phyloP scores from a whole-genome alignment of 2,329 filamentous ascomycete species.

The Sodiomyces alkalinus region DNA sequence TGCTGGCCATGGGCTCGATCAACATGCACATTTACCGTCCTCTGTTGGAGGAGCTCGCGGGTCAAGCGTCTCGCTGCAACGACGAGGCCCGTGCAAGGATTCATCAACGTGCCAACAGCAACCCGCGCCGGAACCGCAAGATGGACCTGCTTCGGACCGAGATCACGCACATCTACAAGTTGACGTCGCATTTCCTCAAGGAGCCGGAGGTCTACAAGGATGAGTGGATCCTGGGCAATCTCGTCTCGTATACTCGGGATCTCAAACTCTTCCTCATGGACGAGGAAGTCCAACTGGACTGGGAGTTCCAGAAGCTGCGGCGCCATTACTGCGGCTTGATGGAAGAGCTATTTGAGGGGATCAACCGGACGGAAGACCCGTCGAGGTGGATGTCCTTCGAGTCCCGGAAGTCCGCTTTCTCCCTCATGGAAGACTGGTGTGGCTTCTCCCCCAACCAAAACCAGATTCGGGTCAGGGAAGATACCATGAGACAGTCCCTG shows the following conservation, averaged over 20 bases:
- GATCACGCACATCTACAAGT: constrained; percentile 88
- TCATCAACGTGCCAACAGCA: constrained; percentile 75
- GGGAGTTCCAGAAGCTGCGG: constrained; percentile 81
- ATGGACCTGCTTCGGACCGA: constrained; percentile 84
- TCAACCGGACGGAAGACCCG: constrained; percentile 71
- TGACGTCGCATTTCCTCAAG: constrained; percentile 80
- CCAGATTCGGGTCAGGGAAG: constrained; percentile 68
- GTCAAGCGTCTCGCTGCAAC: constrained; percentile 71
- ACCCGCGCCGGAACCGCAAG: constrained; percentile 63
- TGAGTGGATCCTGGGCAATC: constrained; percentile 79
- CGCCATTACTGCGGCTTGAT: constrained; percentile 90
- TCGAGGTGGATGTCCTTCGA: constrained; percentile 97
- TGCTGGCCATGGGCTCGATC: constrained; percentile 83
- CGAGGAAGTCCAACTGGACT: constrained; percentile 83
- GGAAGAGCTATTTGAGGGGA: constrained; percentile 83
- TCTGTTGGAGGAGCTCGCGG: constrained; percentile 76
- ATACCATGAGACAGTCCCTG: constrained; percentile 73
- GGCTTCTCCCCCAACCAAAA: constrained; percentile 85
- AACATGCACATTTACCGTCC: constrained; percentile 89
- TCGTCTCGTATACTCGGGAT: constrained; percentile 82
- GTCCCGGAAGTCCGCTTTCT: constrained; percentile 84
- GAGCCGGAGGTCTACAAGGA: constrained; percentile 66
- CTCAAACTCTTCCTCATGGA: constrained; percentile 91
- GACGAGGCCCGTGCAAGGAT: constrained; percentile 77
- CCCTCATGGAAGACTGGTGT: constrained; percentile 98